phyloP scores from a whole-genome alignment of 768 basidiomycete genomes.

The Kondoa subrosea region DNA sequence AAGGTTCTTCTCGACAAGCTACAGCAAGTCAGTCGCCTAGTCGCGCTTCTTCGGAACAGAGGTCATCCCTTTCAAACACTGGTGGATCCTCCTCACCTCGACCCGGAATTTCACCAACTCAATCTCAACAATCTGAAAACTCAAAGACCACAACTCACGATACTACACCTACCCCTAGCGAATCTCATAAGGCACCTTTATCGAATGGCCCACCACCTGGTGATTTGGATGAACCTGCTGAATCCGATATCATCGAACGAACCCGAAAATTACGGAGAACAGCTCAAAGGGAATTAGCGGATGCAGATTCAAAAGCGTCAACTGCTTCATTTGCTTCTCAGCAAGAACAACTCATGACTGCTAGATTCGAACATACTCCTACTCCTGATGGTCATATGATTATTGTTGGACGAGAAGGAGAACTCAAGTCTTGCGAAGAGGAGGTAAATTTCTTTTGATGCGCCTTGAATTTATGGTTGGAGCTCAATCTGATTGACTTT shows the following conservation, averaged over 20 bases:
- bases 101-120: background rate
- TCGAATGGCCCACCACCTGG: no score
- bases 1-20: no score
- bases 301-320: constrained; percentile 8
- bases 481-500: constrained; percentile 2
- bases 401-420: constrained; percentile 48
- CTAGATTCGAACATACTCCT: constrained; percentile 49
- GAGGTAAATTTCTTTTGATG: constrained; percentile 41
- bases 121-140: background rate
- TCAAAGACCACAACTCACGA: background rate
- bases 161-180: background rate
- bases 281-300: constrained; percentile 13
- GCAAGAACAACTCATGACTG: constrained; percentile 38
- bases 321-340: constrained; percentile 9
- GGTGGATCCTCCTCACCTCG: no score
- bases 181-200: background rate
- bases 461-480: background rate
- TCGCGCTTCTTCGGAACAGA: no score
- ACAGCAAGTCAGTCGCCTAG: no score
- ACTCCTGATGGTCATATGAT: constrained; percentile 55
- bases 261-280: background rate
- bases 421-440: constrained; percentile 52
- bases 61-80: no score
- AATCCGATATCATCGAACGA: constrained; percentile 12
- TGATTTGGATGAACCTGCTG: background rate